Evolutionary conservation across 2,329 filamentous ascomycete genomes (phyloP).

Genomic region (Claviceps arundinis): DNA sequence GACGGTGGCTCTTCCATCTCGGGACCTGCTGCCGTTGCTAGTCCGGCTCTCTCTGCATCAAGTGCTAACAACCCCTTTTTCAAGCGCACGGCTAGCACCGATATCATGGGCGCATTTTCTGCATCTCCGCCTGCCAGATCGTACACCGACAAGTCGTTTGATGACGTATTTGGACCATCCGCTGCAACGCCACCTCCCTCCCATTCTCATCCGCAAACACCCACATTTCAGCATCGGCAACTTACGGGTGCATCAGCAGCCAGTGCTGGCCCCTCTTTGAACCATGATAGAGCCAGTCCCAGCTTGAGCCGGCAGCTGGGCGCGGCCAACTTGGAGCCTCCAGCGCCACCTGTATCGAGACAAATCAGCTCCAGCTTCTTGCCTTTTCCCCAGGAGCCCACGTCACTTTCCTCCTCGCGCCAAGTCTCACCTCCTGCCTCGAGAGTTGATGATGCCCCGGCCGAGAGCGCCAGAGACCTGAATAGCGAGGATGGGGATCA

Average conservation of each 20-base stretch:
- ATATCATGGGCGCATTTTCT: conserved; percentile 40
- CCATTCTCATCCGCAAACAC: conserved; percentile 23
- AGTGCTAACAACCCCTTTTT: conserved; percentile 95
- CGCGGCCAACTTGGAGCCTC: conserved; percentile 42
- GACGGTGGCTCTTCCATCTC: conserved; percentile 37
- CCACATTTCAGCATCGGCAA: conserved; percentile 37
- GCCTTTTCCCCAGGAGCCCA: conserved; percentile 52
- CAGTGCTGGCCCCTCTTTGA: conserved; percentile 32
- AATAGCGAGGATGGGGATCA: conserved; percentile 12
- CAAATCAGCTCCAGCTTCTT: conserved; percentile 69
- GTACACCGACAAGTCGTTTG: conserved; percentile 57
- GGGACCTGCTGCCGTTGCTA: conserved; percentile 41
- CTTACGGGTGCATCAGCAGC: conserved; percentile 42
- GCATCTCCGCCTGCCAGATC: conserved; percentile 32
- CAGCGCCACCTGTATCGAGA: conserved; percentile 55
- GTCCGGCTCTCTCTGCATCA: conserved; percentile 53
- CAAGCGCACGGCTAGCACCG: conserved; percentile 51
- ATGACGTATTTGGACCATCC: conserved; percentile 72
- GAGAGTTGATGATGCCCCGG: conserved; percentile 36
- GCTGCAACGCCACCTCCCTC: conserved; percentile 22
- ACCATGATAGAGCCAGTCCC: conserved; percentile 46
- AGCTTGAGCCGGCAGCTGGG: conserved; percentile 49
- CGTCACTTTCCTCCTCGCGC: conserved; percentile 64
- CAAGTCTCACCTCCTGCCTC: conserved; percentile 59
- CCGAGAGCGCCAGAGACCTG: conserved; percentile 11